A percentile compares a stretch with the other conserved stretches of the same genome.
Evolutionary conservation across 2,329 filamentous ascomycete genomes (phyloP).

Genomic region (Monilinia aucupariae): DNA sequence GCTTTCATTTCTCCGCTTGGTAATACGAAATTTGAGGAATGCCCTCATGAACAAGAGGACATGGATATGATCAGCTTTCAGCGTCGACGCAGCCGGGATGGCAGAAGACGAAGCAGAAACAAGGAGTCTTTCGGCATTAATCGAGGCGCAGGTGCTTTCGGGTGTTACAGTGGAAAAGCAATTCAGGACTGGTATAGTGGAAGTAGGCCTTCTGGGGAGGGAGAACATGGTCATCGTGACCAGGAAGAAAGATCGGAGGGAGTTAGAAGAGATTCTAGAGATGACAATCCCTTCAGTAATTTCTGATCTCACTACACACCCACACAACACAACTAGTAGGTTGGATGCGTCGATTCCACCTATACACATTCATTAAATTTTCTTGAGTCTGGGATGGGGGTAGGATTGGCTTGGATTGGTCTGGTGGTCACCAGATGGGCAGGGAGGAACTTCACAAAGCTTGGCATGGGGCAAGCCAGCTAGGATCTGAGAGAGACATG

Average conservation of each 20-base stretch:
- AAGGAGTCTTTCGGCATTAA: constrained; percentile 31
- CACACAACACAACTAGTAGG: constrained; percentile 1
- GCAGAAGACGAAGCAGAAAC: constrained; percentile 29
- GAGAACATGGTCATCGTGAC: constrained; percentile 44
- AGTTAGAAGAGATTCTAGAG: constrained; percentile 44
- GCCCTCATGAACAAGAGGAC: constrained; percentile 34
- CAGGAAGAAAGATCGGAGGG: constrained; percentile 12
- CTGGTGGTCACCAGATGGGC: background rate
- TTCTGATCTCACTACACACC: constrained; percentile 41
- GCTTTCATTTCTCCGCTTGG: constrained; percentile 75
- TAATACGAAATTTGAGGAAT: constrained; percentile 30
- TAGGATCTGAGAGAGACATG: background rate
- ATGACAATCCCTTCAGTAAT: constrained; percentile 54
- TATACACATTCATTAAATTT: constrained; percentile 17
- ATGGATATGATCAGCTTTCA: constrained; percentile 30
- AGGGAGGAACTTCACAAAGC: constrained; percentile 3
- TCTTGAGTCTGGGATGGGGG: constrained; percentile 11
- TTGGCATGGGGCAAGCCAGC: constrained; percentile 2
- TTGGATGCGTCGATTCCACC: background rate
- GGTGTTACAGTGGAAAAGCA: constrained; percentile 42
- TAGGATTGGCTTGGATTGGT: background rate
- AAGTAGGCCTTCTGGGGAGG: constrained; percentile 45
- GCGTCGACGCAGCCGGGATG: constrained; percentile 30
- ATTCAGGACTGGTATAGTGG: constrained; percentile 47
- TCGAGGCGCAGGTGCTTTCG: constrained; percentile 22